Evolutionary conservation across 2,329 filamentous ascomycete genomes (phyloP).

Genomic region (Talaromyces sp.): DNA sequence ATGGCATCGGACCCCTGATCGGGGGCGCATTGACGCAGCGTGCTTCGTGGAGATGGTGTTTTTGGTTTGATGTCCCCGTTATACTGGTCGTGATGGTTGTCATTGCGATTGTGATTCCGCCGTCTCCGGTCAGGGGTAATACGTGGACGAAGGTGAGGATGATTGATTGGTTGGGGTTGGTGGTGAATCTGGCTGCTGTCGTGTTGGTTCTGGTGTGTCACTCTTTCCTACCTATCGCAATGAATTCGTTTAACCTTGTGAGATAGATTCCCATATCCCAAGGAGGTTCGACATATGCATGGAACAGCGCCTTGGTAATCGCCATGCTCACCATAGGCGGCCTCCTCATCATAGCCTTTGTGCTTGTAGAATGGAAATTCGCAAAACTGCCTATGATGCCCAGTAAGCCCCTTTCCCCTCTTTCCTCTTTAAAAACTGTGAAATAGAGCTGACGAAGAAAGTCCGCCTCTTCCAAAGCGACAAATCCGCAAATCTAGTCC

Average conservation of each 20-base stretch:
- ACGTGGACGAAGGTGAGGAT: slow-evolving; percentile 11
- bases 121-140: slow-evolving; percentile 3
- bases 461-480: slow-evolving; percentile 27
- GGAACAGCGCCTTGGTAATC: slow-evolving; percentile 10
- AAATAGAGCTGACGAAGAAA: neutral
- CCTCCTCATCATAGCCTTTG: slow-evolving; percentile 3
- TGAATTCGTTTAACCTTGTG: neutral
- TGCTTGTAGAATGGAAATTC: slow-evolving; percentile 16
- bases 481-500: slow-evolving; percentile 26
- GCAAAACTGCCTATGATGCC: slow-evolving; percentile 14
- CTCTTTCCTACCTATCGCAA: neutral
- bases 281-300: slow-evolving; percentile 15
- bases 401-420: neutral
- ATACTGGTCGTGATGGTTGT: slow-evolving; percentile 4
- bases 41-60: slow-evolving; percentile 30
- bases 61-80: slow-evolving; percentile 12
- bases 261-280: slow-evolving; percentile 7
- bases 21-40: slow-evolving; percentile 31
- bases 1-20: slow-evolving; percentile 41
- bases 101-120: slow-evolving; percentile 14
- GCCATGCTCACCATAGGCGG: slow-evolving; percentile 8
- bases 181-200: slow-evolving; percentile 10
- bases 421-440: no score
- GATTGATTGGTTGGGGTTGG: slow-evolving; percentile 15
- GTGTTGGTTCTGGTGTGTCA: slow-evolving; percentile 10